phyloP scores from a whole-genome alignment of 768 basidiomycete species.

The Punctularia strigosozonata region DNA sequence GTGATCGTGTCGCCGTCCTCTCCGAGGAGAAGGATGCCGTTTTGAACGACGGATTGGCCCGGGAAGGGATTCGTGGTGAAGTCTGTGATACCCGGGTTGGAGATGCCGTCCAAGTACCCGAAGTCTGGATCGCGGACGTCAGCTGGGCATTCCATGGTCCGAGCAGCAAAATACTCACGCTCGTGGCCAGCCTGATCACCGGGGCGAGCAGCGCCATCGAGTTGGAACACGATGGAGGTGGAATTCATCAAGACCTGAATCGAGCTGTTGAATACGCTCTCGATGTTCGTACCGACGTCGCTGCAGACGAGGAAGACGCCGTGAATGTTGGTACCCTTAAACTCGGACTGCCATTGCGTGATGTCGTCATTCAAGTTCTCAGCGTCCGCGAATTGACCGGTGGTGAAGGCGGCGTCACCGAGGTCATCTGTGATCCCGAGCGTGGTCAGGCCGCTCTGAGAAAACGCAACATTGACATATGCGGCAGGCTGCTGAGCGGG shows the following conservation, averaged over 20 bases:
- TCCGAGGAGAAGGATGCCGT: slow-evolving; percentile 18
- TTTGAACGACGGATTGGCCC: slow-evolving; percentile 13
- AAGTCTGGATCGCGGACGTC: slow-evolving; percentile 5
- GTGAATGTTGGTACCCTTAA: slow-evolving; percentile 32
- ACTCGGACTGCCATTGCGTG: slow-evolving; percentile 37
- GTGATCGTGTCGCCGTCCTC: slow-evolving; percentile 8
- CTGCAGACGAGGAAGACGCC: slow-evolving; percentile 41
- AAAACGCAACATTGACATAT: slow-evolving; percentile 49
- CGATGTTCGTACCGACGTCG: slow-evolving; percentile 25
- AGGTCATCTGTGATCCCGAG: slow-evolving; percentile 28
- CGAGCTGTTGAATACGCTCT: slow-evolving; percentile 11
- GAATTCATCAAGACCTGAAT: slow-evolving; percentile 17
- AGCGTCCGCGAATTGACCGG: slow-evolving; percentile 31
- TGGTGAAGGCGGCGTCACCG: slow-evolving; percentile 23
- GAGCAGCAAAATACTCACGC: slow-evolving; percentile 10
- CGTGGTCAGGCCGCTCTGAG: slow-evolving; percentile 32
- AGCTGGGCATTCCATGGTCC: not conserved
- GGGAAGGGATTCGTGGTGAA: slow-evolving; percentile 7
- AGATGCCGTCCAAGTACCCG: slow-evolving; percentile 20
- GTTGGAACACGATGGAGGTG: slow-evolving; percentile 20
- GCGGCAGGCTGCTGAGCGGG: slow-evolving; percentile 29
- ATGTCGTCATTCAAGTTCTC: slow-evolving; percentile 12
- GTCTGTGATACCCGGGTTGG: slow-evolving; percentile 20
- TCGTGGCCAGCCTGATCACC: slow-evolving; percentile 15
- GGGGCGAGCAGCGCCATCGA: slow-evolving; percentile 22